Evolutionary conservation across 495 filamentous ascomycete species (phyloP).

Genomic region (Aspergillus campestris): DNA sequence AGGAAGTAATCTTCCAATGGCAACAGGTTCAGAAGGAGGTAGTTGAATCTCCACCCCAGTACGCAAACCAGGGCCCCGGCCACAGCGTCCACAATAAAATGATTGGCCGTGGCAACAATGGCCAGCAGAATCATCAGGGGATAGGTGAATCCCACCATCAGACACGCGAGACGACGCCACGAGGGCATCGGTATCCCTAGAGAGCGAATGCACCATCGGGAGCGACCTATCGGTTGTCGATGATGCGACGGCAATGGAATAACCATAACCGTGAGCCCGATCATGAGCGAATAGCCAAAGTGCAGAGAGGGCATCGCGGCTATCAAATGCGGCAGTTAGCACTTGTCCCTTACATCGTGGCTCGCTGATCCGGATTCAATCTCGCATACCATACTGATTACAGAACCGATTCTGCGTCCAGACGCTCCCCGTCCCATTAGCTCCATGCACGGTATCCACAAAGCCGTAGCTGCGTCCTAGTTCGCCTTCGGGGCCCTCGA

Average conservation of each 20-base stretch:
- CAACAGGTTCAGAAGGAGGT: slow-evolving; percentile 49
- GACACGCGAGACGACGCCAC: slow-evolving; percentile 37
- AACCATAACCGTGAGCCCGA: slow-evolving; percentile 58
- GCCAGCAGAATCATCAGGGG: slow-evolving; percentile 56
- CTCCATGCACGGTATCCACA: slow-evolving; percentile 65
- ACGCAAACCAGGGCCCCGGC: slow-evolving; percentile 53
- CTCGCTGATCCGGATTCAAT: not conserved
- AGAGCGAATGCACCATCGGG: slow-evolving; percentile 12
- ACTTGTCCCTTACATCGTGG: too few species aligned
- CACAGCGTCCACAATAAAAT: slow-evolving; percentile 63
- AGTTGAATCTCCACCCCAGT: slow-evolving; percentile 51
- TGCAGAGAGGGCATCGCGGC: slow-evolving; percentile 77
- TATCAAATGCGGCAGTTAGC: slow-evolving; percentile 9
- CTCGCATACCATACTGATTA: slow-evolving; percentile 48
- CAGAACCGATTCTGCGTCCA: slow-evolving; percentile 69
- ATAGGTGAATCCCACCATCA: slow-evolving; percentile 51
- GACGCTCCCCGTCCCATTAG: slow-evolving; percentile 52
- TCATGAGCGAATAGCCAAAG: slow-evolving; percentile 71
- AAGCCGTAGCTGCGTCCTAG: slow-evolving; percentile 56
- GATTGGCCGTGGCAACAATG: slow-evolving; percentile 67
- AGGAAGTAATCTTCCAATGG: slow-evolving; percentile 59
- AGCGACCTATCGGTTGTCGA: slow-evolving; percentile 14
- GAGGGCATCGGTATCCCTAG: slow-evolving; percentile 27
- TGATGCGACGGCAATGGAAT: slow-evolving; percentile 39
- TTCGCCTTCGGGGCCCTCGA: slow-evolving; percentile 32